Base-by-base conservation (phyloP, 2,329 filamentous ascomycete genomes). In the Aspergillus fumigatus region DNA sequence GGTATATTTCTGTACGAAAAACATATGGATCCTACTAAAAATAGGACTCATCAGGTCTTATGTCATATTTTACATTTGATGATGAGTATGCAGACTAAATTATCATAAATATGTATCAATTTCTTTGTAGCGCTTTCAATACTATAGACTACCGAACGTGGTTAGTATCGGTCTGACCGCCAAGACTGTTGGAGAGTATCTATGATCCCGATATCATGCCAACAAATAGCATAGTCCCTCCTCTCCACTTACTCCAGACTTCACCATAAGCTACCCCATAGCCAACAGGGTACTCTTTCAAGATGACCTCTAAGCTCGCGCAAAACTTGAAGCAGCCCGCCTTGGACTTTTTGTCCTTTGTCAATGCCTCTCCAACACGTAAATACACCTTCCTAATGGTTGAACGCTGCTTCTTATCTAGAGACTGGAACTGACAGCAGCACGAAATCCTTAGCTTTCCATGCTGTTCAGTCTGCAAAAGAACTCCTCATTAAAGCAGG, bases 351-450 rank as follows among this genome's bases (percentile, higher is more conserved):
- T 78, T 96, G 70, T 88, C 90, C 76, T 97, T 96, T 78, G 88
- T 97, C 73, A 96, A 97, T 76, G 89, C 88, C 61, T 97, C 92
- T 57, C 94, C 94, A 11, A 96, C 92, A 53, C 93, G 92, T 96
- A 82, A 66, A 85, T 21, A 50, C 35, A 41, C 50, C 41, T 50
- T 47, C 43, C 43, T 21, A 41, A 56, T 32, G 14, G 27, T 17
- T 40, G 38, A 41, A 5, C 35, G n/a, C 23, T 29, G 41, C n/a
- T 32, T 35, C 32, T 35, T 35, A 35, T 35, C 32, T 6, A 38
- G 14, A 21, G 11, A 25, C 27, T 23, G 10, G n/a, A 32, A 3
- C 51, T 40, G 45, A 40, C n/a, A 19, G 26, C 48, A 50, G 53
- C 52, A 27, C 17, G 45, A 17, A 17, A 27, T 35, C 53, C 60